A percentile compares a stretch with the other conserved stretches of the same genome.
phyloP scores from a whole-genome alignment of 2,329 filamentous ascomycete species.

The Rugonectria rugulosa region DNA sequence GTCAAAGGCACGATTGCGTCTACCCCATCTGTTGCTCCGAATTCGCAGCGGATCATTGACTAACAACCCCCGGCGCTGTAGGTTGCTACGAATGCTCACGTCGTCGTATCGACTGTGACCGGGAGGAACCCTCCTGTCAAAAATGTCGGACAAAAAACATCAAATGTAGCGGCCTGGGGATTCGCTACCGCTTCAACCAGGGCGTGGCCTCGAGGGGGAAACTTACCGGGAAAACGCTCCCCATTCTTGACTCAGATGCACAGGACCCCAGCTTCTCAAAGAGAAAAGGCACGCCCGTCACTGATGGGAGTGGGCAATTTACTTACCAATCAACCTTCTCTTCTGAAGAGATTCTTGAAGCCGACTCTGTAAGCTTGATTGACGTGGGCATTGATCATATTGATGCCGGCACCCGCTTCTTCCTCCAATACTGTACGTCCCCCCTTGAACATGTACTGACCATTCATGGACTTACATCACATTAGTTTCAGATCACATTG shows the following conservation, averaged over 20 bases:
- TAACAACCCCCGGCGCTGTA: slow-evolving; percentile 6
- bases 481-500: slow-evolving; percentile 33
- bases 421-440: slow-evolving; percentile 29
- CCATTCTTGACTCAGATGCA: slow-evolving; percentile 1
- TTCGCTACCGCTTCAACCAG: slow-evolving; percentile 35
- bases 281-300: neutral
- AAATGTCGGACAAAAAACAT: slow-evolving; percentile 32
- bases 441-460: neutral
- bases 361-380: neutral
- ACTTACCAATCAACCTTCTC: neutral
- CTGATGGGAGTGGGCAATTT: neutral
- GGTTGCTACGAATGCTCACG: slow-evolving; percentile 36
- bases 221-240: slow-evolving; percentile 29
- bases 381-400: slow-evolving; percentile 27
- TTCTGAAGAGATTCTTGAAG: neutral
- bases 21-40: neutral
- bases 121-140: slow-evolving; percentile 30
- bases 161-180: slow-evolving; percentile 29
- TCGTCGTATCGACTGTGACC: slow-evolving; percentile 35
- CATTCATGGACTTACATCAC: neutral
- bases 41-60: neutral
- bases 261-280: neutral
- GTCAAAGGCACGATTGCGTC: slow-evolving; percentile 11
- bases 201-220: slow-evolving; percentile 32
- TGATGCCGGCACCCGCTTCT: slow-evolving; percentile 28